Base-by-base conservation (phyloP, 805 yeast species). In the Cyberlindnera nakhonratchasimensis region DNA sequence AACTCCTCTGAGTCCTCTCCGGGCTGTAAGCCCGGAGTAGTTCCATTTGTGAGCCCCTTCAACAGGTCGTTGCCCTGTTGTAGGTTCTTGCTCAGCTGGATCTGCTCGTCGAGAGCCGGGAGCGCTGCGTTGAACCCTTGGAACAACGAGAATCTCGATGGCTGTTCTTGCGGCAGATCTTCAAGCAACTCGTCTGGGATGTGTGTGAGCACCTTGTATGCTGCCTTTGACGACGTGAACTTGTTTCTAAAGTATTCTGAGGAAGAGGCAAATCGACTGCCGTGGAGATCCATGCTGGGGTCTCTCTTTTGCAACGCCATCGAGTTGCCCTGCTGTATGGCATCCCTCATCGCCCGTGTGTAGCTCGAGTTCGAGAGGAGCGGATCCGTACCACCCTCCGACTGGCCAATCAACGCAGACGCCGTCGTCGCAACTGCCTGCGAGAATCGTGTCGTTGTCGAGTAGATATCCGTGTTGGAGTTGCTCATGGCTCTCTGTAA, bases 61-160 rank as follows among this genome's bases (percentile, higher is more conserved):
- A 51, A 32, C 20, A 53, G 38, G 31, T 54, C 42, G 37, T 45
- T 34, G 24, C 56, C 51, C 16, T 51, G 16, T 20, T 43, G 40
- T 54, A 62, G 37, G 50, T 53, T 49, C 43, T 57, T 46, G 40
- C 51, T 49, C 45, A 53, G 33, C 46, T 63, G 55, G 13, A 70
- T 59, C 31, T 67, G 68, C 45, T 70, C 75, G 46, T 74, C 66
- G n/a, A 74, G 62, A 14, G 74, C 74, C 1, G 79, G 79, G 26
- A 72, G 57, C 1, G 76, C 66, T 4, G 87, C 86, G 52, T 71
- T 70, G 55, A 84, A 81, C 2, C 90, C 89, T 59, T 83, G 90
- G 53, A 74, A 81, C 18, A 84, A 61, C 3, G 88, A 77, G 48
- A 75, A 77, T 9, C 58, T 73, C 6, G 60, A 53, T 5, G 57